Evolutionary conservation across 371 early-diverging fungal species (phyloP).

Genomic region (Rhizopus arrhizus): DNA sequence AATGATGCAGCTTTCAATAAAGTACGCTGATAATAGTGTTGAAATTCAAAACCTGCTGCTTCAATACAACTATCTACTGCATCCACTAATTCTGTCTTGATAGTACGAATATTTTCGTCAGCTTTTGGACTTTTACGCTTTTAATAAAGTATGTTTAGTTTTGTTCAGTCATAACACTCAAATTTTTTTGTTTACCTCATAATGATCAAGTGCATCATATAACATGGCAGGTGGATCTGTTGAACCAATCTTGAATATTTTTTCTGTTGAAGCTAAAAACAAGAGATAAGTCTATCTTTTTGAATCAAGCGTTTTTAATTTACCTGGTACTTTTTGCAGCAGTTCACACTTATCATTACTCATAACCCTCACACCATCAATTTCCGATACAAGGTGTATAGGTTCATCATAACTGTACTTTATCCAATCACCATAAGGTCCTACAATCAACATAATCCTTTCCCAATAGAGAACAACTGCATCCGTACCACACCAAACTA

Average conservation of each 20-base stretch:
- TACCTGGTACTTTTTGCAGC: slow-evolving; percentile 86
- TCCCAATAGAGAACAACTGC: slow-evolving; percentile 88
- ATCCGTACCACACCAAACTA: slow-evolving; percentile 97
- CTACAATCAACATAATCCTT: slow-evolving; percentile 82
- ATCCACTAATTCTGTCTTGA: slow-evolving; percentile 74
- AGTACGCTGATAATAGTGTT: slow-evolving; percentile 71
- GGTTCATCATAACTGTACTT: slow-evolving; percentile 81
- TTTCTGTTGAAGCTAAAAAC: slow-evolving; percentile 68
- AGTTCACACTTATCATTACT: slow-evolving; percentile 82
- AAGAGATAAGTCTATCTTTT: not conserved
- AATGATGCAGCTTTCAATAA: slow-evolving; percentile 92
- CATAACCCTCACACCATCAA: slow-evolving; percentile 93
- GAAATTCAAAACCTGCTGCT: slow-evolving; percentile 91
- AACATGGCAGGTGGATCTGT: slow-evolving; percentile 92
- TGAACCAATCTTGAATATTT: slow-evolving; percentile 92
- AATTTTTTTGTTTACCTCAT: slow-evolving; percentile 59
- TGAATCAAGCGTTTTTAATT: not conserved
- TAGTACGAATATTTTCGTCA: slow-evolving; percentile 91
- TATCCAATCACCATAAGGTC: slow-evolving; percentile 92
- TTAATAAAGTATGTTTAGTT: not conserved
- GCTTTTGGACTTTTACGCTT: slow-evolving; percentile 86
- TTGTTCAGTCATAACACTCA: not conserved
- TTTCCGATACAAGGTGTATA: slow-evolving; percentile 82
- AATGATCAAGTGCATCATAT: slow-evolving; percentile 90
- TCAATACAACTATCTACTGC: slow-evolving; percentile 93